Conservation (phyloP, 805 yeast species). For the Candida jianshihensis region DNA sequence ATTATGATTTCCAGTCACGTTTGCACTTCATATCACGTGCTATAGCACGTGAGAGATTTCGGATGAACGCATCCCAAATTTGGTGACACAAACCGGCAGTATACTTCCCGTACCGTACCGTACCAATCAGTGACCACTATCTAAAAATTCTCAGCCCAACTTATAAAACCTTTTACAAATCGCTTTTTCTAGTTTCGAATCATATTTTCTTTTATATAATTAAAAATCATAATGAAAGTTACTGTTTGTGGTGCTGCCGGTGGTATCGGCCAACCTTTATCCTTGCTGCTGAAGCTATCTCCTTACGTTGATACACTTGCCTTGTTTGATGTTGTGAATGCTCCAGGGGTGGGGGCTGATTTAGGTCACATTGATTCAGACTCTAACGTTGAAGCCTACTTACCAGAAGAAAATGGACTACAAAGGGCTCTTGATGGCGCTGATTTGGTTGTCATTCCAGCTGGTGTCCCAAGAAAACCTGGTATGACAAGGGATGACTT, state of each 20-base stretch:
- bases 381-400: conserved; percentile 55
- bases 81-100: too few species aligned
- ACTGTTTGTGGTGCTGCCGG: conserved; percentile 82
- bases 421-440: conserved; percentile 67
- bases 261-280: conserved; percentile 74
- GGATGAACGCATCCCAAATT: too few species aligned
- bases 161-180: too few species aligned
- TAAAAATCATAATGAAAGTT: conserved; percentile 47
- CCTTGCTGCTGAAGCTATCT: conserved; percentile 61
- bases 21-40: too few species aligned
- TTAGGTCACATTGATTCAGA: conserved; percentile 74
- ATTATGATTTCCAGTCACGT: too few species aligned
- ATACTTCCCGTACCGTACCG: too few species aligned
- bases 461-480: conserved; percentile 86
- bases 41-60: too few species aligned
- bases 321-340: conserved; percentile 66
- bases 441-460: conserved; percentile 83
- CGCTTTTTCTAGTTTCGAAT: not conserved
- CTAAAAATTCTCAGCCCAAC: too few species aligned
- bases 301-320: conserved; percentile 65
- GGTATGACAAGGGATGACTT: conserved; percentile 87
- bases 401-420: conserved; percentile 62
- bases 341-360: conserved; percentile 79
- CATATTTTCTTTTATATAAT: not conserved
- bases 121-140: too few species aligned